These are phyloP conservation scores for Rheum nobile DNA, from an alignment of 148 eudicot genomes.

Conservation along the genomic window DNA sequence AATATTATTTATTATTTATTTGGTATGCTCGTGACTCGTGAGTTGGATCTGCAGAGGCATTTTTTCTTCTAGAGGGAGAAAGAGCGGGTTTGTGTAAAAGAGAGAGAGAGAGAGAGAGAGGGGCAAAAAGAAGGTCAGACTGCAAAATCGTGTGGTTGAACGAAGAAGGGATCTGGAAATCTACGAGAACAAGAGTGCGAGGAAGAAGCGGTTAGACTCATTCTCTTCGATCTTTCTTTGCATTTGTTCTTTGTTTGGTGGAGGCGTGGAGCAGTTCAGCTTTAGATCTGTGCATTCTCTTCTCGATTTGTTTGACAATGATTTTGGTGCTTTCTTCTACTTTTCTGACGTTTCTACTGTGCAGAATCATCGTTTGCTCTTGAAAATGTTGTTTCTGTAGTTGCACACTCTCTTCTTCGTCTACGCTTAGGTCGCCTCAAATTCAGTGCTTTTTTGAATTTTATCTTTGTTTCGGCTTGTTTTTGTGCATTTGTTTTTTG, in stretches of 20 bases:
- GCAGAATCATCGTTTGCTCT: not conserved
- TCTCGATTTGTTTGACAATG: not conserved
- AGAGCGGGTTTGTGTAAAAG: not conserved
- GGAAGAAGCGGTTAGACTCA: not conserved
- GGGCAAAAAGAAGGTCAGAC: not conserved
- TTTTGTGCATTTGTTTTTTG: not conserved
- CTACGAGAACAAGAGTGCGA: not conserved
- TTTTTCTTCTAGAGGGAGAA: not conserved
- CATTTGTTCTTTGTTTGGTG: not conserved
- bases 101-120: not conserved
- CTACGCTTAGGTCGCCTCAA: not conserved
- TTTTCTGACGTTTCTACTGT: not conserved
- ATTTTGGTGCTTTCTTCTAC: not conserved
- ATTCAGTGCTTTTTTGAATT: not conserved
- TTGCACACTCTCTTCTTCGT: not conserved
- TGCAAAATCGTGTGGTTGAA: not conserved
- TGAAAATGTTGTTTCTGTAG: not conserved
- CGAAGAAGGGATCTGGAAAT: not conserved
- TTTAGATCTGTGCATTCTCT: conserved; percentile 2
- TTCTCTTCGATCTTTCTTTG: not conserved
- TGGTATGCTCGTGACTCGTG: not conserved
- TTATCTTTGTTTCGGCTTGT: not conserved
- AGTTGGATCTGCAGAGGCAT: not conserved
- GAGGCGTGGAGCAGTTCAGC: not conserved
- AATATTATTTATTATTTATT: not conserved